phyloP scores from a whole-genome alignment of 2,329 filamentous ascomycete species.

The Curvularia sp. region DNA sequence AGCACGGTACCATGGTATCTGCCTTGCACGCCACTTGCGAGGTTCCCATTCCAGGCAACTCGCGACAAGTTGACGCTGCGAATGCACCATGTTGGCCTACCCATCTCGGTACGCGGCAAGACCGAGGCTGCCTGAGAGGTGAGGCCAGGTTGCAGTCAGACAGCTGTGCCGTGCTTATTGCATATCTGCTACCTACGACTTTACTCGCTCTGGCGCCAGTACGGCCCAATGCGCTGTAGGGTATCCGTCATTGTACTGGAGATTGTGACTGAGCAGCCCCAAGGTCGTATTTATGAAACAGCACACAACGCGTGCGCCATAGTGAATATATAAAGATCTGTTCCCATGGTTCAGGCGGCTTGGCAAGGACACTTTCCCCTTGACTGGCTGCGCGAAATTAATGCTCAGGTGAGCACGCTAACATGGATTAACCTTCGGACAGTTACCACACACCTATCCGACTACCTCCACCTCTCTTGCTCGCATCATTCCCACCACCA shows the following conservation, averaged over 20 bases:
- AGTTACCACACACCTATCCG: slow-evolving; percentile 5
- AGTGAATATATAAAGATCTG: neutral
- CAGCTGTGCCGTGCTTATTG: neutral
- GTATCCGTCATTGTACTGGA: neutral
- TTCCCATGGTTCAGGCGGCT: slow-evolving; percentile 13
- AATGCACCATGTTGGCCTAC: slow-evolving; percentile 9
- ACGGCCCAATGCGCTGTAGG: neutral
- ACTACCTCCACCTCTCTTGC: slow-evolving; percentile 3
- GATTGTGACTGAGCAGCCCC: neutral
- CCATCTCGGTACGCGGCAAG: slow-evolving; percentile 4
- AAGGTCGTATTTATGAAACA: neutral
- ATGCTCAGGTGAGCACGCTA: slow-evolving; percentile 19
- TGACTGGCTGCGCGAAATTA: slow-evolving; percentile 11
- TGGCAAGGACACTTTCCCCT: slow-evolving; percentile 8
- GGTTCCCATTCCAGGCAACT: neutral
- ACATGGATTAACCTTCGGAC: slow-evolving; percentile 10
- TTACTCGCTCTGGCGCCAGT: neutral
- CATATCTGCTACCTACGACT: neutral
- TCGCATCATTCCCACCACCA: neutral
- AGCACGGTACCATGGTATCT: neutral
- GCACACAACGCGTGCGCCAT: neutral
- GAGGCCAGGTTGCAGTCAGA: neutral
- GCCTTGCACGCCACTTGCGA: neutral
- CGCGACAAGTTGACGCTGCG: neutral
- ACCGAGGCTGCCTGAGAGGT: slow-evolving; percentile 1